phyloP scores from a whole-genome alignment of 2,329 filamentous ascomycete genomes.

The Sporothrix protearum region DNA sequence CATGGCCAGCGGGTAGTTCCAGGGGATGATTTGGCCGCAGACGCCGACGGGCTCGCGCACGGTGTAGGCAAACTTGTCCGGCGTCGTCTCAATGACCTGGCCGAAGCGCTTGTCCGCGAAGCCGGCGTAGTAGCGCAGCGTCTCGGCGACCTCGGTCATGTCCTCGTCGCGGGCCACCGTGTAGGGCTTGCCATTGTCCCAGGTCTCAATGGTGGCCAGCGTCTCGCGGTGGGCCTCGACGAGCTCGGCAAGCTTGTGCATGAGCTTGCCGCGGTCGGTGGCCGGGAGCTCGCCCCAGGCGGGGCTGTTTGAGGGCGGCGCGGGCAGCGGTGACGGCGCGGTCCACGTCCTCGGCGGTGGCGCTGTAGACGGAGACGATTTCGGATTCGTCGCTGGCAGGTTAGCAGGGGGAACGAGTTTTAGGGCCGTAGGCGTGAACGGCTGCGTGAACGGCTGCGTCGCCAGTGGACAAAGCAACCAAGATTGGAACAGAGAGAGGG shows the following conservation, averaged over 20 bases:
- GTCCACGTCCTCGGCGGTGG: constrained; percentile 24
- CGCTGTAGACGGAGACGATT: constrained; percentile 25
- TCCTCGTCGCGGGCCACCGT: constrained; percentile 22
- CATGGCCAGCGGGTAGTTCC: constrained; percentile 71
- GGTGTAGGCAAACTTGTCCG: constrained; percentile 65
- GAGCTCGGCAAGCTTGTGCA: constrained; percentile 45
- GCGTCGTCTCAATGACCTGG: constrained; percentile 60
- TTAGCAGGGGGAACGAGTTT: background rate
- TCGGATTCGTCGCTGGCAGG: constrained; percentile 19
- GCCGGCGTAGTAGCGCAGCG: constrained; percentile 69
- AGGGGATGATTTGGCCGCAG: constrained; percentile 66
- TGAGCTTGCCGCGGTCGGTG: constrained; percentile 37
- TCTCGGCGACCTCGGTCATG: constrained; percentile 30
- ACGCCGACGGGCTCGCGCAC: constrained; percentile 67
- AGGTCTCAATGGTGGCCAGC: constrained; percentile 59
- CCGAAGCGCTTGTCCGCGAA: constrained; percentile 70
- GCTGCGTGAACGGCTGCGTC: no score
- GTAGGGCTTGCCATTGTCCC: constrained; percentile 74
- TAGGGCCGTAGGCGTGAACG: background rate
- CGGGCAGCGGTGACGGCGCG: constrained; percentile 27
- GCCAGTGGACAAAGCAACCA: background rate
- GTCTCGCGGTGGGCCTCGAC: constrained; percentile 38
- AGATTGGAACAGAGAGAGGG: background rate
- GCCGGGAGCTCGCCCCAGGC: constrained; percentile 26
- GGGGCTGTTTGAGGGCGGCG: constrained; percentile 20